These are phyloP conservation scores for Zasmidium cellare DNA, from an alignment of 2,329 filamentous ascomycete species.

Conservation along the genomic window DNA sequence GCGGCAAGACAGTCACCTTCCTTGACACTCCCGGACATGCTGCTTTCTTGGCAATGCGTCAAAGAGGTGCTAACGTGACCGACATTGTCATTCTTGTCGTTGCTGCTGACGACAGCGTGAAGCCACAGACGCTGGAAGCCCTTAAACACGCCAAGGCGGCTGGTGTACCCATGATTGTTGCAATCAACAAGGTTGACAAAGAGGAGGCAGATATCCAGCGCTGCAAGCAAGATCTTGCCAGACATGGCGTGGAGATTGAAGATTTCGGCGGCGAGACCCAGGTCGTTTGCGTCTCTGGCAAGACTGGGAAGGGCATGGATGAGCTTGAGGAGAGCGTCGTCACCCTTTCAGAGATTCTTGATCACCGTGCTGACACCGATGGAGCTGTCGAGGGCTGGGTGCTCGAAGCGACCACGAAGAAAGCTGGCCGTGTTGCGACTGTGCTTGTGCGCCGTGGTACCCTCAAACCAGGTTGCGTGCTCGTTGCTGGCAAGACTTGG, in stretches of 20 bases:
- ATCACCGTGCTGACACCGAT: slow-evolving; percentile 77
- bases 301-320: slow-evolving; percentile 87
- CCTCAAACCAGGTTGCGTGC: slow-evolving; percentile 72
- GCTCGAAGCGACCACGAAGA: slow-evolving; percentile 86
- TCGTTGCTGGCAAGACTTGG: slow-evolving; percentile 88
- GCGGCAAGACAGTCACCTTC: slow-evolving; percentile 90
- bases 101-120: slow-evolving; percentile 94
- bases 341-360: slow-evolving; percentile 83
- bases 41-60: slow-evolving; percentile 92
- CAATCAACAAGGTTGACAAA: slow-evolving; percentile 97
- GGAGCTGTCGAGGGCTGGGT: slow-evolving; percentile 90
- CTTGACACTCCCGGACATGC: slow-evolving; percentile 95
- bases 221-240: slow-evolving; percentile 83
- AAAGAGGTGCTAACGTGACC: slow-evolving; percentile 91
- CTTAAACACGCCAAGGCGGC: slow-evolving; percentile 88
- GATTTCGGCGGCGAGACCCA: slow-evolving; percentile 95
- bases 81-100: slow-evolving; percentile 97
- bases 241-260: slow-evolving; percentile 85
- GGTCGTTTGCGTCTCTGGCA: slow-evolving; percentile 86
- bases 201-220: slow-evolving; percentile 75
- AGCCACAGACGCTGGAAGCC: slow-evolving; percentile 93
- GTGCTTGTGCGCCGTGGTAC: slow-evolving; percentile 87
- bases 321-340: slow-evolving; percentile 89
- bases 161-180: slow-evolving; percentile 92
- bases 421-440: slow-evolving; percentile 80